Evolutionary conservation across 2,329 filamentous ascomycete species (phyloP), one percentile per base, ranked within the genome.

Genomic region (Cercospora citrullina): DNA sequence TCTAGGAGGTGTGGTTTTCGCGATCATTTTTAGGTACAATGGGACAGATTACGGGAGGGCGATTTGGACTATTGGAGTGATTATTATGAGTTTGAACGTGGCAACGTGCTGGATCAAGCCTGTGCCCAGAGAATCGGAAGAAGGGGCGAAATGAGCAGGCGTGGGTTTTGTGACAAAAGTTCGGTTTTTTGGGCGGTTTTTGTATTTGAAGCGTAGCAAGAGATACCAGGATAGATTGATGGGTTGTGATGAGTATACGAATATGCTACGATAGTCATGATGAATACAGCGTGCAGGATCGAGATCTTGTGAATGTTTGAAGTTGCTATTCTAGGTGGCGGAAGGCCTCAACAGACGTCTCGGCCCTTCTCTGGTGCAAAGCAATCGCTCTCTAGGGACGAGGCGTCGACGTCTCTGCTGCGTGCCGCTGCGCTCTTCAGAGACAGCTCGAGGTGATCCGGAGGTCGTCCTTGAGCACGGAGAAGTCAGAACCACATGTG

Each of bases 1-100:
- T 75, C 79, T 97, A 9, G 94, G 94, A 4, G 94, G 94, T 12
- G 88, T 97, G 62, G 79, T 96, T 60, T 96, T 95, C 75, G 90
- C 92, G 21, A 87, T 96, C 76, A 87, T 93, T 76, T 96, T 94
- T 84, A 84, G 92, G 60, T 95, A 94, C 60, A 67, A 68, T 31
- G 53, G 45, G 12, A 65, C 67, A 23, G 33, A 65, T 33, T 57
- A 57, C 18, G 63, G 61, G 21, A 53, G 84, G 77, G 87, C 87
- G 0, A 87, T 96, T 70, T 95, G 91, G 91, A 90, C 96, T 68
- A 93, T 94, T 75, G 93, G 93, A 3, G 82, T 89, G 45, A 89
- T 96, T 21, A 87, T 87, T 71, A 87, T 96, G 68, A 89, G 74
- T 0, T 80, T 94, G 28, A 92, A 93, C 75, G 45, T 94, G 59